Percentiles rank a stretch among this genome's conserved stretches.
These are phyloP conservation scores for Calvatia gigantea DNA, from an alignment of 768 basidiomycete species.

Conservation along the genomic window DNA sequence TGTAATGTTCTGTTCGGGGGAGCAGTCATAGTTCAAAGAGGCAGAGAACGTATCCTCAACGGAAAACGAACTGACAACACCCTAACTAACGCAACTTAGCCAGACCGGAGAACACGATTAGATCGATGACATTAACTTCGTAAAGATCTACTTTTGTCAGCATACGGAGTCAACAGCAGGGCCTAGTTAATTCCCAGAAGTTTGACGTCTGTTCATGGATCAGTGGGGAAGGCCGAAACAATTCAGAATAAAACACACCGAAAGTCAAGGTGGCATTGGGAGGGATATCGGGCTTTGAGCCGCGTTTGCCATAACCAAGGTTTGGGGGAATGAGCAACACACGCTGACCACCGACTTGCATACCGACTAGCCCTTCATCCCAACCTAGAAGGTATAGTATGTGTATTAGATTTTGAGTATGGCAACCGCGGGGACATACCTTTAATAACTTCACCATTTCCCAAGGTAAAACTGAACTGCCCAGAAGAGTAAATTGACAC, in stretches of 20 bases:
- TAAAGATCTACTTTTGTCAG: slow-evolving; percentile 11
- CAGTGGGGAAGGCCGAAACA: not conserved
- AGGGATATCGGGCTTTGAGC: slow-evolving; percentile 55
- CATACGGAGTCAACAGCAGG: not conserved
- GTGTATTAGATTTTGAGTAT: not conserved
- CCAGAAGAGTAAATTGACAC: not conserved
- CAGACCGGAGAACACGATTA: slow-evolving; percentile 1
- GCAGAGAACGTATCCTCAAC: too few relatives aligned
- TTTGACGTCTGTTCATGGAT: slow-evolving; percentile 56
- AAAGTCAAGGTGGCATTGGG: slow-evolving; percentile 79
- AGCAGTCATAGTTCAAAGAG: too few relatives aligned
- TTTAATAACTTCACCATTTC: slow-evolving; percentile 90
- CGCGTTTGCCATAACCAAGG: slow-evolving; percentile 70
- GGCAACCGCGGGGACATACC: slow-evolving; percentile 36
- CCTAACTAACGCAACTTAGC: not conserved
- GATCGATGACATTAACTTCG: not conserved
- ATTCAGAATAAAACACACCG: slow-evolving; percentile 44
- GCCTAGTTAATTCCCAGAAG: slow-evolving; percentile 62
- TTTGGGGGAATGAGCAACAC: slow-evolving; percentile 68
- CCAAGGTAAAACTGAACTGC: slow-evolving; percentile 58
- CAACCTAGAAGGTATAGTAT: slow-evolving; percentile 51
- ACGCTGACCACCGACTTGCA: slow-evolving; percentile 90
- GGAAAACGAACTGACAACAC: too few relatives aligned
- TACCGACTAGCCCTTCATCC: slow-evolving; percentile 90
- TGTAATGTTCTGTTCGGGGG: too few relatives aligned